phyloP scores from a whole-genome alignment of 108 stramenopile species.

The Skeletonema costatum region DNA sequence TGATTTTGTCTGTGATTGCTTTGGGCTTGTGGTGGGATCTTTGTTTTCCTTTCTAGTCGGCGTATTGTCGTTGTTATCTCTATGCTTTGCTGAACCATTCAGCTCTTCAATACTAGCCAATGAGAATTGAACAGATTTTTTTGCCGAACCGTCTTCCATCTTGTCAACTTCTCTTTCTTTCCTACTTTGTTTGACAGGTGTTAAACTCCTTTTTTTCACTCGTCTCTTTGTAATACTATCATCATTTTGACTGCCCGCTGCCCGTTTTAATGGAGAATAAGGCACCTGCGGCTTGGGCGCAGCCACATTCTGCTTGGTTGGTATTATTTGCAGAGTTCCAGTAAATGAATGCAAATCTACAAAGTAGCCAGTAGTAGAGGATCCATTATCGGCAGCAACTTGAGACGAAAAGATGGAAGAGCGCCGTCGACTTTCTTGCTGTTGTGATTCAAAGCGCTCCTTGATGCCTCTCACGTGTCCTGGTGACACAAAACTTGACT shows the following conservation, averaged over 20 bases:
- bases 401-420: not conserved
- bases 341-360: conserved; percentile 24
- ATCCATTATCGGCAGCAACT: not conserved
- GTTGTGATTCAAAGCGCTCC: conserved; percentile 5
- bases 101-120: not conserved
- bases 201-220: not conserved
- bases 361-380: not conserved
- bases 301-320: not conserved
- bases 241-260: not conserved
- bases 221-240: not conserved
- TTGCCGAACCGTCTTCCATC: not conserved
- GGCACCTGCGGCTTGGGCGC: not conserved
- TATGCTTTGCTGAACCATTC: not conserved
- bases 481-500: not conserved
- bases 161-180: not conserved
- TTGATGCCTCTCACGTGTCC: conserved; percentile 1
- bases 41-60: not conserved
- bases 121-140: not conserved
- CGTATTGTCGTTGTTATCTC: not conserved
- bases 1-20: not conserved
- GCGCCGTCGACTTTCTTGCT: not conserved
- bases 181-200: not conserved
- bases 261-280: not conserved
- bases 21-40: not conserved
- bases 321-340: conserved; percentile 17